Conservation (phyloP, 495 filamentous ascomycete genomes). For the Astrothelium macrocarpum region DNA sequence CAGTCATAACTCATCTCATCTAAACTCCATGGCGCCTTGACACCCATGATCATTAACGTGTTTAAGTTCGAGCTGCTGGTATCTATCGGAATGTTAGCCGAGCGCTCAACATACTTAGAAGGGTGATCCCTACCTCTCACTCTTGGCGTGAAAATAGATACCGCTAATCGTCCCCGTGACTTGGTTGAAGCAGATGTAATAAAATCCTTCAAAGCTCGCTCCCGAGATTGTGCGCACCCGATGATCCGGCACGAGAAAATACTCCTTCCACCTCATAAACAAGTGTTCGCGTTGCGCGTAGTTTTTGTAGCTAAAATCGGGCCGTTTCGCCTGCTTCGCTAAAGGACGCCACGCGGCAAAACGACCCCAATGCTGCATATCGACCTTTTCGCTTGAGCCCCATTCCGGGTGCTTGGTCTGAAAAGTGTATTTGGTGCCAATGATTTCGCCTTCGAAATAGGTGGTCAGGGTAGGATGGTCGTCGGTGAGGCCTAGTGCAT, state of each 20-base stretch:
- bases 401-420: conserved; percentile 79
- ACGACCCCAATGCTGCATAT: conserved; percentile 86
- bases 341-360: conserved; percentile 80
- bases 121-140: conserved; percentile 91
- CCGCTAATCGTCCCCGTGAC: conserved; percentile 72
- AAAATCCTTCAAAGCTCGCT: conserved; percentile 97
- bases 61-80: conserved; percentile 84
- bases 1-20: conserved; percentile 38
- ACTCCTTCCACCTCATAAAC: conserved; percentile 99
- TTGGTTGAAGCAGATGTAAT: conserved; percentile 99
- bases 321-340: conserved; percentile 62
- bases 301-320: conserved; percentile 62
- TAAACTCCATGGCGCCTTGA: conserved; percentile 84
- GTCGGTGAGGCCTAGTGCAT: conserved; percentile 67
- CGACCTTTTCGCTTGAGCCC: conserved; percentile 87
- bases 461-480: conserved; percentile 95
- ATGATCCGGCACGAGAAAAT: conserved; percentile 95
- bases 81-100: conserved; percentile 43
- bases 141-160: conserved; percentile 97
- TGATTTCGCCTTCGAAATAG: conserved; percentile 98
- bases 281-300: conserved; percentile 74
- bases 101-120: too few relatives aligned
- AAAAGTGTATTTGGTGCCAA: conserved; percentile 90
- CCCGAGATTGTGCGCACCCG: conserved; percentile 79
- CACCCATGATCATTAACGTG: conserved; percentile 80